phyloP scores from a whole-genome alignment of 352 stramenopile species.

The Phytopythium boreale region DNA sequence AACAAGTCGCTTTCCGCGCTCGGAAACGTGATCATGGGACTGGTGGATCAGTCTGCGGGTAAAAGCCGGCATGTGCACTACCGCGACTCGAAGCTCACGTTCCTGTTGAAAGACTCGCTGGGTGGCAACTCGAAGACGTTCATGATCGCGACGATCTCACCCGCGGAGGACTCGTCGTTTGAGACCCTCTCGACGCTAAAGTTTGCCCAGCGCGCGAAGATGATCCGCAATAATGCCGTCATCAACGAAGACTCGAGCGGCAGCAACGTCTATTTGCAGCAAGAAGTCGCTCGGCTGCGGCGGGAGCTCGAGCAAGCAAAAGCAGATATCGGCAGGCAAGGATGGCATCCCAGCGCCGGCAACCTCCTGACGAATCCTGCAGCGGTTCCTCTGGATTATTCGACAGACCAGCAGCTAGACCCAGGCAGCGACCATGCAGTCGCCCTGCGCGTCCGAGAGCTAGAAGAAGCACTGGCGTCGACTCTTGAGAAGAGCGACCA shows the following conservation, averaged over 20 bases:
- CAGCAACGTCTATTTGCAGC: slow-evolving; percentile 57
- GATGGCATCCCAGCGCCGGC: neutral
- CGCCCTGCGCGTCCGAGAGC: slow-evolving; percentile 45
- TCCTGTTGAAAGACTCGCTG: slow-evolving; percentile 80
- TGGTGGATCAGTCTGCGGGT: slow-evolving; percentile 75
- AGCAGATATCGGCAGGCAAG: neutral
- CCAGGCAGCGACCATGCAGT: slow-evolving; percentile 30
- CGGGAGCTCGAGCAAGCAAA: slow-evolving; percentile 57
- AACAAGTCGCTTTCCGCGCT: slow-evolving; percentile 96
- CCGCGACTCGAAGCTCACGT: slow-evolving; percentile 84
- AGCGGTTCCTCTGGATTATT: neutral
- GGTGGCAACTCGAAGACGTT: slow-evolving; percentile 87
- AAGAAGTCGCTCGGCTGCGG: slow-evolving; percentile 66
- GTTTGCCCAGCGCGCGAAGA: slow-evolving; percentile 81
- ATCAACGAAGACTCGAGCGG: slow-evolving; percentile 82
- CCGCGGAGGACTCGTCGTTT: slow-evolving; percentile 80
- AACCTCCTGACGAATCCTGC: neutral
- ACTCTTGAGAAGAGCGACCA: slow-evolving; percentile 58
- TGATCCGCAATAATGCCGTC: slow-evolving; percentile 83
- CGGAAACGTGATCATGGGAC: slow-evolving; percentile 93
- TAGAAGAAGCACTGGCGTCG: slow-evolving; percentile 59
- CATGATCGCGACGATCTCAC: slow-evolving; percentile 82
- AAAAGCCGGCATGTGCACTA: slow-evolving; percentile 86
- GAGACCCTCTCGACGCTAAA: slow-evolving; percentile 85
- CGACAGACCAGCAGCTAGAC: slow-evolving; percentile 4